Base-by-base conservation (phyloP, 306 rosid genomes). In the Vicia faba region DNA sequence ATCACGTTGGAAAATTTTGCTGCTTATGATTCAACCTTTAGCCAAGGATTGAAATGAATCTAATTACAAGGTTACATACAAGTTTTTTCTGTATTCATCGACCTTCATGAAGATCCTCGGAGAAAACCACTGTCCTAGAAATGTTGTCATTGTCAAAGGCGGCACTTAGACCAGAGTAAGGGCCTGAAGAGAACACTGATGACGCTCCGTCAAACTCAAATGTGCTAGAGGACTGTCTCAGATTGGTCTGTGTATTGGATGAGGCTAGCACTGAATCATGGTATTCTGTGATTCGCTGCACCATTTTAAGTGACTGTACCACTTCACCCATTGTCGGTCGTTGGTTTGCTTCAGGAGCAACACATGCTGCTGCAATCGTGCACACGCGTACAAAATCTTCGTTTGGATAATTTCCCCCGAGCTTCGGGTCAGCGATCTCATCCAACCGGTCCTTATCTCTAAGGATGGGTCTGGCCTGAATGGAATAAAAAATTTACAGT, bases 321-420 rank as follows among this genome's bases (percentile, higher is more conserved):
- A 93, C 99, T 82, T 93, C 99, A 20, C 99, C 99, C 96, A 93
- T 93, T 15, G 99, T 88, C 29, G 99, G 99, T 44, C 99, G 88
- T 76, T 93, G 99, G 83, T 76, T 83, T 61, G 99, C 96, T 86
- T 93, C 97, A 2, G 99, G 92, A 71, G 99, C 87, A 16, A 93
- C 99, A 65, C 99, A 93, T 55, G 99, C 99, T 1, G 99, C 99
- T 2, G 99, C 99, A 76, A 93, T 82, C 3, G 99, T 93, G 86
- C 99, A 93, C 51, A 93, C 97, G 40, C 97, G 85, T 9, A 88
- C 64, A 69, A 90, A 93, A 75, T 93, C 99, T 78, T 93, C 99
- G 68, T 75, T 88, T 3, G 99, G 97, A 68, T 88, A 88, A 75
- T 81, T 90, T 13, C 97, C 97, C 71, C 84, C 99, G 14, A 93